Evolutionary conservation across 495 filamentous ascomycete genomes (phyloP).

Genomic region (Tuber melanosporum): DNA sequence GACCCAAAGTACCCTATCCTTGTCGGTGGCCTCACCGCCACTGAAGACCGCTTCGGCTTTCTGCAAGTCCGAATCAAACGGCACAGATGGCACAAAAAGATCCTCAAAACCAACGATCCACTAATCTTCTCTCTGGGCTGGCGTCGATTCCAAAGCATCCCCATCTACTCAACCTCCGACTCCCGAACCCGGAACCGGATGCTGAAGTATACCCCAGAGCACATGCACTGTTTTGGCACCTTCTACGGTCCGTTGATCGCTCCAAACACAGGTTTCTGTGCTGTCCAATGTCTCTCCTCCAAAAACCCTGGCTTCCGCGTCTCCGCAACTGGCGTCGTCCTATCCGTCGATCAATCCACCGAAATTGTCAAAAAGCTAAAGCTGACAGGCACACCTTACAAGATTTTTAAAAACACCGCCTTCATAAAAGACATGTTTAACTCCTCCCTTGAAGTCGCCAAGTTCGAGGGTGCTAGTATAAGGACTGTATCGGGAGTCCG

Average conservation of each 20-base stretch:
- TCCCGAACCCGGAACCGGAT: slow-evolving; percentile 88
- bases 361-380: slow-evolving; percentile 99
- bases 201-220: slow-evolving; percentile 95
- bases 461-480: slow-evolving; percentile 93
- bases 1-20: slow-evolving; percentile 77
- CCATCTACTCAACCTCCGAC: slow-evolving; percentile 90
- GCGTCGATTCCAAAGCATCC: slow-evolving; percentile 86
- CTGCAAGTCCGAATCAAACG: slow-evolving; percentile 93
- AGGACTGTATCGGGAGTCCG: slow-evolving; percentile 91
- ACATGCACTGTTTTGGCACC: slow-evolving; percentile 95
- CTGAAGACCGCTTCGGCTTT: slow-evolving; percentile 91
- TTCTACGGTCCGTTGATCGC: slow-evolving; percentile 93
- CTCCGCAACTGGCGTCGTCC: slow-evolving; percentile 84
- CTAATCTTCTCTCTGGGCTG: slow-evolving; percentile 97
- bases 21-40: slow-evolving; percentile 79
- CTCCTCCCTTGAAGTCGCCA: slow-evolving; percentile 83
- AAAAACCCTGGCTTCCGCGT: slow-evolving; percentile 87
- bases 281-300: slow-evolving; percentile 83
- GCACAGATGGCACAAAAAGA: slow-evolving; percentile 98
- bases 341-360: slow-evolving; percentile 84
- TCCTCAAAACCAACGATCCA: slow-evolving; percentile 93
- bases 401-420: slow-evolving; percentile 98
- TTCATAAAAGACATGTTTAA: slow-evolving; percentile 99
- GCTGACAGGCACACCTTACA: slow-evolving; percentile 81
- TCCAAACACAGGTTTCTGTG: slow-evolving; percentile 91